Base-by-base conservation (phyloP, 2,329 filamentous ascomycete species). In the Cryphonectria parasitica region DNA sequence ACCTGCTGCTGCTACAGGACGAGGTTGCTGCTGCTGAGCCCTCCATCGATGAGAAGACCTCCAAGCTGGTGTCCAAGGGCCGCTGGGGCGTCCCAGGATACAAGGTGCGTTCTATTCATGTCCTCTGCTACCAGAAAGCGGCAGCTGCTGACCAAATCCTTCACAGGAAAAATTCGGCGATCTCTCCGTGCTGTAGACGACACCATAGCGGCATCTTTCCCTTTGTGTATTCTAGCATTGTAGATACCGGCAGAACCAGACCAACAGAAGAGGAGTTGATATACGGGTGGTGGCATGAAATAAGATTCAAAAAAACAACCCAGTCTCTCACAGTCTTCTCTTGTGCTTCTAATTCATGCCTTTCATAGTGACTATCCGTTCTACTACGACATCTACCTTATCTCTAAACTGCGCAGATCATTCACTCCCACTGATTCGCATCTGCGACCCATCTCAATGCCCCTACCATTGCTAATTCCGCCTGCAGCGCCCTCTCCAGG, bases 41-140 rank as follows among this genome's bases (percentile, higher is more conserved):
- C 78, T 95, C 97, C 77, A 98, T 99, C 83, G 95, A 98, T 86
- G 91, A 97, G 90, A 97, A 97, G 89, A 97, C 95, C 78, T 86
- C 91, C 79, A 91, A 96, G 86, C 90, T 99, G 82, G 95, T 99
- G 75, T 93, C 93, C 83, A 98, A 97, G 91, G 95, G 95, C 83
- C 93, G 94, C 90, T 99, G 96, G 96, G 89, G 91, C 86, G 95
- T 97, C 80, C 95, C 96, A 75, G 96, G 96, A 82, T 99, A 99
- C 92, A 97, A 98, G 94, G 95, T 95, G 86, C 78, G 91, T 80
- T 71, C 62, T 63, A 10, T 41, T 36, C 31, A n/a, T 2, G 28
- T 34, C 25, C 8, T 3, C 19, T 43, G n/a, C 22, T 43, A n/a
- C 39, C 41, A 60, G 62, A 19, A 62, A n/a, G 31, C 41, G 28